Evolutionary conservation across 2,329 filamentous ascomycete genomes (phyloP).

Genomic region (Calonectria crousiana): DNA sequence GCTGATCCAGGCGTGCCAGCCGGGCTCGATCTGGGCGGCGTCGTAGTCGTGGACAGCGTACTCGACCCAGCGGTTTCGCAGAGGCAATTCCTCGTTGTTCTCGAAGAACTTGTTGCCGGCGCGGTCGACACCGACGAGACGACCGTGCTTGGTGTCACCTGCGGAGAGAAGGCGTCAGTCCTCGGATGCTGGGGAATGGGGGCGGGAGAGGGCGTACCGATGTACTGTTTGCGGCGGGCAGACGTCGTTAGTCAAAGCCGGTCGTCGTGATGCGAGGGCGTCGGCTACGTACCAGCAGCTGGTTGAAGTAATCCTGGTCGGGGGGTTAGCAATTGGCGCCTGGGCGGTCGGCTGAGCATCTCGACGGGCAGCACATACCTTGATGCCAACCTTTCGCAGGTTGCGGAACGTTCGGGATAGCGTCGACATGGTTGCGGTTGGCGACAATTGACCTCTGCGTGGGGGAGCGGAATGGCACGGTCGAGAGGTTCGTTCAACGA

Average conservation of each 20-base stretch:
- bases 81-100: constrained; percentile 94
- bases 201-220: constrained; percentile 56
- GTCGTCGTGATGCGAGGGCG: constrained; percentile 34
- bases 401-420: constrained; percentile 88
- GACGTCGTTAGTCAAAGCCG: constrained; percentile 41
- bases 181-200: constrained; percentile 15
- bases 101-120: constrained; percentile 99
- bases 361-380: constrained; percentile 66
- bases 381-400: constrained; percentile 87
- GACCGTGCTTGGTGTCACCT: constrained; percentile 98
- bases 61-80: constrained; percentile 97
- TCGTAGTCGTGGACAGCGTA: constrained; percentile 91
- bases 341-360: neutral
- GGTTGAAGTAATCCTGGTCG: constrained; percentile 85
- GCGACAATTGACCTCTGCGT: constrained; percentile 45
- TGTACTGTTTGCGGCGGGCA: constrained; percentile 59
- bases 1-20: constrained; percentile 98
- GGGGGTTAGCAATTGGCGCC: constrained; percentile 32
- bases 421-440: constrained; percentile 82
- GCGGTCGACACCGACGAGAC: constrained; percentile 84
- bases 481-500: constrained; percentile 28
- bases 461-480: constrained; percentile 22
- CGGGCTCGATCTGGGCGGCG: constrained; percentile 87
- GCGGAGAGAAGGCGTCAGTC: constrained; percentile 26
- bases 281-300: constrained; percentile 83